phyloP scores from a whole-genome alignment of 345 rosid genomes.

The Carallia brachiata region DNA sequence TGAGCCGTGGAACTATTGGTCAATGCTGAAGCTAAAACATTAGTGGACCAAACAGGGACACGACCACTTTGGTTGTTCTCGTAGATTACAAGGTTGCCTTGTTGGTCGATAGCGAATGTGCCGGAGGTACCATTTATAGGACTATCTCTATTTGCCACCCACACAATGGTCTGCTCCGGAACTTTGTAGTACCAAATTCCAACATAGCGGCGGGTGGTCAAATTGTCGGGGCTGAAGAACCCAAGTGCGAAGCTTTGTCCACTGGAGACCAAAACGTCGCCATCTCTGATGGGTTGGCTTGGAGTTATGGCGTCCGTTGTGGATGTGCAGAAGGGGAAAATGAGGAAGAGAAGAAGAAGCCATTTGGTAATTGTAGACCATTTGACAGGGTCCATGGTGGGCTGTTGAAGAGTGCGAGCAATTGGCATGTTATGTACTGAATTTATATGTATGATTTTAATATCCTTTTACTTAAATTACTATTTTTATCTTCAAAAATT shows the following conservation, averaged over 20 bases:
- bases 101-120: not conserved
- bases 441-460: too few relatives aligned
- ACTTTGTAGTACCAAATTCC: slow-evolving; percentile 17
- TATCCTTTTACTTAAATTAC: too few relatives aligned
- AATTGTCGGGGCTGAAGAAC: slow-evolving; percentile 15
- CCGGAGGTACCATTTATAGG: slow-evolving; percentile 16
- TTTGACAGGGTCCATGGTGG: not conserved
- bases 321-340: not conserved
- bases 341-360: not conserved
- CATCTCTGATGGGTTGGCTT: not conserved
- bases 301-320: slow-evolving; percentile 1
- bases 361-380: not conserved
- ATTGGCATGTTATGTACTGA: too few relatives aligned
- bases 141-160: slow-evolving; percentile 14
- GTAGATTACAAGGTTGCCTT: slow-evolving; percentile 11
- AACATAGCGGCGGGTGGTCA: slow-evolving; percentile 7
- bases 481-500: too few relatives aligned
- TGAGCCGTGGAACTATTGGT: slow-evolving; percentile 4
- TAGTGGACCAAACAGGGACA: slow-evolving; percentile 8
- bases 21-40: not conserved
- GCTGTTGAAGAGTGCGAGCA: not conserved
- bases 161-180: slow-evolving; percentile 5
- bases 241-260: slow-evolving; percentile 1
- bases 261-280: slow-evolving; percentile 4
- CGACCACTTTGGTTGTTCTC: not conserved